Percentiles rank a stretch among this genome's conserved stretches.
Conservation (phyloP, 768 basidiomycete species). For the Lanmaoa pseudosensibilis region DNA sequence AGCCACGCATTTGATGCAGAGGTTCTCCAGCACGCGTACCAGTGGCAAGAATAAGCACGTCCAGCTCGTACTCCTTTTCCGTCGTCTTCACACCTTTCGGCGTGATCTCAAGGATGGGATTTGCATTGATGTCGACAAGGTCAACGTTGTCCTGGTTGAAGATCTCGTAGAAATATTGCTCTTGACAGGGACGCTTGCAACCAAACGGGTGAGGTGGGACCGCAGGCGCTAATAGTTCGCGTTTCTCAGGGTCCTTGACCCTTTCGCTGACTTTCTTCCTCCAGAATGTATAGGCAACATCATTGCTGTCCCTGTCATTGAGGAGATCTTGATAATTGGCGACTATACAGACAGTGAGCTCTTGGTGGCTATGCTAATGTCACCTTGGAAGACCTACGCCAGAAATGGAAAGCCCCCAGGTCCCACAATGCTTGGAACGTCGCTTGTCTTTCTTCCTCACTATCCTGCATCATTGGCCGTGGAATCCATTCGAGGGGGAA, state of each 20-base stretch:
- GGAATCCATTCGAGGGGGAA: neutral
- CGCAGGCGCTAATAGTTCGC: neutral
- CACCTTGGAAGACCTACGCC: neutral
- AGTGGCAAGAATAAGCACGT: slow-evolving; percentile 10
- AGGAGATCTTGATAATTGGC: slow-evolving; percentile 10
- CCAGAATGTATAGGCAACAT: slow-evolving; percentile 11
- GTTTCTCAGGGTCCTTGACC: neutral
- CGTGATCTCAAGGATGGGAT: slow-evolving; percentile 10
- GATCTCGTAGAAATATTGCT: neutral
- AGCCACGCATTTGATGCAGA: neutral
- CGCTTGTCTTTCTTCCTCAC: slow-evolving; percentile 9
- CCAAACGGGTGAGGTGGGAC: neutral
- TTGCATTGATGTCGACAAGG: slow-evolving; percentile 8
- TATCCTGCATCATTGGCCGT: slow-evolving; percentile 8
- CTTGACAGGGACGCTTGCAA: neutral
- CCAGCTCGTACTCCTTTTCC: slow-evolving; percentile 7
- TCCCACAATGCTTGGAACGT: slow-evolving; percentile 12
- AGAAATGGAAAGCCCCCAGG: slow-evolving; percentile 8
- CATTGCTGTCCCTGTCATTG: neutral
- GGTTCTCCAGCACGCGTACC: neutral
- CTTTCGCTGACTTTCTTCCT: slow-evolving; percentile 7
- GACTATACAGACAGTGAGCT: neutral
- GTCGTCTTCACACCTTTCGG: slow-evolving; percentile 8
- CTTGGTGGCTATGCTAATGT: too few species aligned
- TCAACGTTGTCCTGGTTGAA: slow-evolving; percentile 12